Base-by-base conservation (phyloP, 768 basidiomycete genomes). In the Tulasnella sp. region DNA sequence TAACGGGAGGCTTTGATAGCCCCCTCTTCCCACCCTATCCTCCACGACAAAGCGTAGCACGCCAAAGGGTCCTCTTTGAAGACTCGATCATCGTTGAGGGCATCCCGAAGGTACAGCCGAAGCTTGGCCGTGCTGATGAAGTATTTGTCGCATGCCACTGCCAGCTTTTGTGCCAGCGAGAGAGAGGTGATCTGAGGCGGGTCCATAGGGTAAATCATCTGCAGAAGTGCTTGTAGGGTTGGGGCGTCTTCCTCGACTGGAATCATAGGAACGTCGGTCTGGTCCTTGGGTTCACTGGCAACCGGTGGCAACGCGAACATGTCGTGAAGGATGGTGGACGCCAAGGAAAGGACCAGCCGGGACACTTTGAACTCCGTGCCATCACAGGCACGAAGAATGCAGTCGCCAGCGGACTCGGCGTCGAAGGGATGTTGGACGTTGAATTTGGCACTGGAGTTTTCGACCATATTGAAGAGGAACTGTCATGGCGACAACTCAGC, bases 361-460 rank as follows among this genome's bases (percentile, higher is more conserved):
- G 85, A 88, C 88, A 88, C 87, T 79, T 86, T 86, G 83, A 90
- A 90, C 78, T 86, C 84, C 79, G 86, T 84, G 26, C 83, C 80
- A 80, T 91, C 90, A 73, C 87, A 88, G 16, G 89, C 87, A 74
- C 88, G 86, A 61, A 91, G 83, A 74, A 89, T 86, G 75, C 90
- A 83, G 79, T 90, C 89, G 10, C 74, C 74, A 11, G 6, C 11
- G 15, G 74, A 75, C 5, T 72, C 16, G 18, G 71, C 16, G 29
- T 70, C 71, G 71, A 72, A 72, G 0, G 71, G 71, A 72, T 39
- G 39, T 23, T 2, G 37, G 11, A 72, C 71, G 23, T 15, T 72
- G 71, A 72, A 72, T n/a, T 44, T 44, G 29, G 67, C 4, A 70
- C 37, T 16, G 70, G 70, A 42, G 70, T 29, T 35, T 15, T 44